A percentile compares a stretch with the other conserved stretches of the same genome.
Evolutionary conservation across 257 asterid genomes (phyloP).

Genomic region (Nicotiana tabacum): DNA sequence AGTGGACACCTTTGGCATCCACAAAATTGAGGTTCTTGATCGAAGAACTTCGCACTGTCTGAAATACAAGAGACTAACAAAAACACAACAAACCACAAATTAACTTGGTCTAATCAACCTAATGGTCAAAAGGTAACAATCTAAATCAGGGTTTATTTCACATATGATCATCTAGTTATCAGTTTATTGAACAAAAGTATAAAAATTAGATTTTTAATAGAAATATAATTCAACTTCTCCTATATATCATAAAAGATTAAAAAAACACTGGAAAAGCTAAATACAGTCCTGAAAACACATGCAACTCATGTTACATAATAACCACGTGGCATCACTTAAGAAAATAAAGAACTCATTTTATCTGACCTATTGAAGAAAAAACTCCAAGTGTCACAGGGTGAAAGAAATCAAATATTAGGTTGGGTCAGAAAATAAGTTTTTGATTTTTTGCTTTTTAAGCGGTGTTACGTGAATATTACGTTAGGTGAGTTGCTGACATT

Average conservation of each 20-base stretch:
- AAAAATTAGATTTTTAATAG: not conserved
- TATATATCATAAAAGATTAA: no score
- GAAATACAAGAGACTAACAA: slow-evolving; percentile 42
- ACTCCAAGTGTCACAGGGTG: not conserved
- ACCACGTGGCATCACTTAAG: not conserved
- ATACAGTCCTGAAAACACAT: not conserved
- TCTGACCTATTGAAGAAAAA: not conserved
- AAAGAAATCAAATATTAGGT: not conserved
- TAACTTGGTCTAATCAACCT: no score
- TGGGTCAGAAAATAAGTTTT: not conserved
- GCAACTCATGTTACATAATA: not conserved
- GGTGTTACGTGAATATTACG: not conserved
- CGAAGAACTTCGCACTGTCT: slow-evolving; percentile 9
- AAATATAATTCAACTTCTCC: no score
- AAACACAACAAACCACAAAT: not conserved
- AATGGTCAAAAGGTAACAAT: not conserved
- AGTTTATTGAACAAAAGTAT: not conserved
- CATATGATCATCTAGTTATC: not conserved
- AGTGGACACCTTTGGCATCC: slow-evolving; percentile 66
- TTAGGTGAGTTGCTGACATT: not conserved
- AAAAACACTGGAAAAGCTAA: not conserved
- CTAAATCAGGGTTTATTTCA: not conserved
- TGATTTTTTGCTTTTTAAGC: not conserved
- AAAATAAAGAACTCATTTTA: not conserved
- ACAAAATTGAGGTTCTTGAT: slow-evolving; percentile 30